A percentile compares a stretch with the other conserved stretches of the same genome.
These are phyloP conservation scores for Pythium rhizo-oryzae DNA, from an alignment of 352 stramenopile species.

Conservation along the genomic window DNA sequence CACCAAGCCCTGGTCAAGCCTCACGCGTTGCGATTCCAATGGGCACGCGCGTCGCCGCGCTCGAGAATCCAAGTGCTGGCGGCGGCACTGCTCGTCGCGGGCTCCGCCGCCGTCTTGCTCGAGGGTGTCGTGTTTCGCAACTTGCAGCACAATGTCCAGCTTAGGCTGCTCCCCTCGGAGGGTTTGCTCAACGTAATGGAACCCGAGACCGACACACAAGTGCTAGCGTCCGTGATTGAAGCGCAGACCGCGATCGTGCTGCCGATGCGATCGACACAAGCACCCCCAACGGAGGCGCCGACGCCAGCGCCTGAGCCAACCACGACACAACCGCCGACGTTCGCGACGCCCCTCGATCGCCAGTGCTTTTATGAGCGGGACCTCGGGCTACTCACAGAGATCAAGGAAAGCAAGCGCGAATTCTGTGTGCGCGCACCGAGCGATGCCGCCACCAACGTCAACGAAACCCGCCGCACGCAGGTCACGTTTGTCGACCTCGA, in stretches of 20 bases:
- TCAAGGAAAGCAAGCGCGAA: neutral
- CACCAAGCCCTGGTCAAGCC: neutral
- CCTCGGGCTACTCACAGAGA: slow-evolving; percentile 6
- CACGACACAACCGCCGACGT: neutral
- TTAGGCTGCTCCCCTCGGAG: neutral
- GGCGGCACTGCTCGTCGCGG: neutral
- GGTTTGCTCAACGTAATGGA: neutral
- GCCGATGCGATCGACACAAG: neutral
- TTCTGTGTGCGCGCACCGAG: slow-evolving; percentile 5
- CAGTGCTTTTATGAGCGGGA: slow-evolving; percentile 15
- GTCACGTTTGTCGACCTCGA: slow-evolving; percentile 31
- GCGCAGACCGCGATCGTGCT: neutral
- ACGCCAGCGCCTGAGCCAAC: neutral
- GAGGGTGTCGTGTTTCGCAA: neutral
- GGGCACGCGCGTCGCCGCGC: neutral
- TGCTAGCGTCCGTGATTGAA: slow-evolving; percentile 6
- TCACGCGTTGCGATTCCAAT: neutral
- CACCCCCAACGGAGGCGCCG: neutral
- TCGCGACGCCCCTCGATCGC: neutral
- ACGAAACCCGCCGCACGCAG: neutral
- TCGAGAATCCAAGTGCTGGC: slow-evolving; percentile 1
- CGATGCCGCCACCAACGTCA: no score
- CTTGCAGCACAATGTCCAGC: neutral
- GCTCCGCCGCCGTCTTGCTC: slow-evolving; percentile 3
- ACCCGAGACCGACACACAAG: neutral